Conservation (phyloP, 305 asterid genomes). For the Fraxinus albicans region DNA sequence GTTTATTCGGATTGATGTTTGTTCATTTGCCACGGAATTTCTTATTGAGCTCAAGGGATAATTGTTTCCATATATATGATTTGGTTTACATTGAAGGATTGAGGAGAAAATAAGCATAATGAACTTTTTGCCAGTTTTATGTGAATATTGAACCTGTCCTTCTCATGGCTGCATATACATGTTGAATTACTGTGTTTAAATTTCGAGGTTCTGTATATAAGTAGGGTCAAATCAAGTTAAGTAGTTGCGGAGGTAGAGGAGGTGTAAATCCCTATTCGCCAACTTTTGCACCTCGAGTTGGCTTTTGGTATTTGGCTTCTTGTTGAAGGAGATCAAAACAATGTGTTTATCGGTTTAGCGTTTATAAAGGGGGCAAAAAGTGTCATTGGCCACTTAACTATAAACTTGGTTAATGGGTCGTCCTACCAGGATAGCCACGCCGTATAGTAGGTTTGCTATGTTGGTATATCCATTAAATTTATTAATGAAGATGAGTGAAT, state of each 20-base stretch:
- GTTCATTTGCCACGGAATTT: neutral
- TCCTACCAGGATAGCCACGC: neutral
- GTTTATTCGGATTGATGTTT: neutral
- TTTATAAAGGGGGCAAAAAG: neutral
- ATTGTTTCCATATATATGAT: neutral
- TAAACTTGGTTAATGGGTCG: neutral
- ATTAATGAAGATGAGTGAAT: neutral
- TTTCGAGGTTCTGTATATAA: neutral
- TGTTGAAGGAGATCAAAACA: neutral
- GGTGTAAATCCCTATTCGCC: neutral
- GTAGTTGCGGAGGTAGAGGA: neutral
- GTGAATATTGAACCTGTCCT: neutral
- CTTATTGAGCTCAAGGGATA: neutral
- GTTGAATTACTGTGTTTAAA: neutral
- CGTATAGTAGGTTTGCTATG: neutral
- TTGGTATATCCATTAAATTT: neutral
- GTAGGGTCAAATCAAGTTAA: neutral
- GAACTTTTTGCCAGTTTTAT: neutral
- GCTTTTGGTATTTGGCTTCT: neutral
- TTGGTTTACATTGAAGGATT: neutral
- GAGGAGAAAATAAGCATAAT: neutral
- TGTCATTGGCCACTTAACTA: neutral
- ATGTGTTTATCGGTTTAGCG: neutral
- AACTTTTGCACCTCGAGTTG: neutral
- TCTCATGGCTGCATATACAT: neutral